A percentile compares a stretch with the other conserved stretches of the same genome.
Evolutionary conservation across 495 filamentous ascomycete species (phyloP).

Genomic region (Saxispiralis lemnorum): DNA sequence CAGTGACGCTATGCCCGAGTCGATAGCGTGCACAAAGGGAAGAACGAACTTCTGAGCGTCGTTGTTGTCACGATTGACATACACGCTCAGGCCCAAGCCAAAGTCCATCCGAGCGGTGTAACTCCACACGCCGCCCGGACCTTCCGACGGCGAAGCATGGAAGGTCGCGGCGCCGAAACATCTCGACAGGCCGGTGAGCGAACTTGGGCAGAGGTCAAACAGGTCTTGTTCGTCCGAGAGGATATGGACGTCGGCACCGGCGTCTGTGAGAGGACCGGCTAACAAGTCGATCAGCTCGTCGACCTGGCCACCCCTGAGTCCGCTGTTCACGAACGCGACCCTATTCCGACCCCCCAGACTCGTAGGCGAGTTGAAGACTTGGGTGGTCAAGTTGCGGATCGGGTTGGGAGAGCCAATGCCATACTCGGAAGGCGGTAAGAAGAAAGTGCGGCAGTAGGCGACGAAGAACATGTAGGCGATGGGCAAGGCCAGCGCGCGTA

Average conservation of each 20-base stretch:
- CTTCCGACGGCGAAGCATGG: constrained; percentile 50
- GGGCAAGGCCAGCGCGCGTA: constrained; percentile 1
- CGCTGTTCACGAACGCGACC: constrained; percentile 72
- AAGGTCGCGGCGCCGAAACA: constrained; percentile 69
- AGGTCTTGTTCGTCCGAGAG: constrained; percentile 37
- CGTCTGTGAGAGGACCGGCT: constrained; percentile 29
- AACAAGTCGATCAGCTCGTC: constrained; percentile 48
- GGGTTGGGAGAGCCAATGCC: not conserved
- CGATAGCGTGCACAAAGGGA: constrained; percentile 60
- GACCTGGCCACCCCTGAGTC: constrained; percentile 50
- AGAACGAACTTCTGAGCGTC: constrained; percentile 56
- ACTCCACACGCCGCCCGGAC: constrained; percentile 50
- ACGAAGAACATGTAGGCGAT: constrained; percentile 1
- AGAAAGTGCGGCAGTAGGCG: constrained; percentile 3
- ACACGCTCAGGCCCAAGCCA: constrained; percentile 39
- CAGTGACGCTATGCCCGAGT: constrained; percentile 45
- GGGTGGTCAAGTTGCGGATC: constrained; percentile 1
- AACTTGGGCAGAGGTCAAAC: constrained; percentile 42
- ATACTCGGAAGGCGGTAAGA: constrained; percentile 4
- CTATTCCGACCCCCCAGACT: constrained; percentile 33
- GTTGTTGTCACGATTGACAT: constrained; percentile 40
- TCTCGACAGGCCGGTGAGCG: constrained; percentile 46
- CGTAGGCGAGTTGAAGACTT: constrained; percentile 4
- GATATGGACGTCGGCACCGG: constrained; percentile 40
- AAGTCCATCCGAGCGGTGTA: constrained; percentile 64